Percentiles rank a stretch among this genome's conserved stretches.
phyloP scores from a whole-genome alignment of 345 rosid species.

The Erysimum cheiranthoides region DNA sequence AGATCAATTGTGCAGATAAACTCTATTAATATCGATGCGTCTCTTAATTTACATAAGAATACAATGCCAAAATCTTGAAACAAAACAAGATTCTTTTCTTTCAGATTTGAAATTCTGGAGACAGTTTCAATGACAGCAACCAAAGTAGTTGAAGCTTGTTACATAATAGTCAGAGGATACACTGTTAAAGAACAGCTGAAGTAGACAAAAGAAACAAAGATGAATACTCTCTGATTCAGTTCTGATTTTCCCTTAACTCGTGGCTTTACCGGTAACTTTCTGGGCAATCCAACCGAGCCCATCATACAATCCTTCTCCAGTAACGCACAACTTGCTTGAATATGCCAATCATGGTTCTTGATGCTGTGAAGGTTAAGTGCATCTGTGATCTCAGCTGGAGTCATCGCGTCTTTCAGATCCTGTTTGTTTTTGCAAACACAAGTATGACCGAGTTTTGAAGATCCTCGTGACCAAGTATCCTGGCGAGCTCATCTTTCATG shows the following conservation, averaged over 20 bases:
- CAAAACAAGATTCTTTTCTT: conserved; percentile 26
- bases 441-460: conserved; percentile 78
- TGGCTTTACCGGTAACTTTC: conserved; percentile 81
- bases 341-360: conserved; percentile 97
- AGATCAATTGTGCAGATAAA: conserved; percentile 45
- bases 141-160: conserved; percentile 15
- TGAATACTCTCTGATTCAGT: neutral
- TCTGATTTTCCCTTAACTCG: conserved; percentile 41
- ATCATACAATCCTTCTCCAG: conserved; percentile 87
- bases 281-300: conserved; percentile 94
- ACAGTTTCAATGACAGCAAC: conserved; percentile 16
- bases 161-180: conserved; percentile 21
- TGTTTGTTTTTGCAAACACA: conserved; percentile 93
- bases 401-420: conserved; percentile 93
- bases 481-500: conserved; percentile 86
- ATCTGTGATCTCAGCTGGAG: conserved; percentile 87
- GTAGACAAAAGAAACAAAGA: conserved; percentile 11
- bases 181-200: conserved; percentile 26
- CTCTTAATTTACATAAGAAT: conserved; percentile 28
- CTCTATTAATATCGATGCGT: conserved; percentile 17
- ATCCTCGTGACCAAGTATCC: conserved; percentile 85
- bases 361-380: conserved; percentile 91
- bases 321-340: conserved; percentile 91
- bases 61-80: conserved; percentile 18
- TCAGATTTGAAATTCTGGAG: conserved; percentile 23